Conservation (phyloP, 148 eudicot species). For the Mesembryanthemum crystallinum region DNA sequence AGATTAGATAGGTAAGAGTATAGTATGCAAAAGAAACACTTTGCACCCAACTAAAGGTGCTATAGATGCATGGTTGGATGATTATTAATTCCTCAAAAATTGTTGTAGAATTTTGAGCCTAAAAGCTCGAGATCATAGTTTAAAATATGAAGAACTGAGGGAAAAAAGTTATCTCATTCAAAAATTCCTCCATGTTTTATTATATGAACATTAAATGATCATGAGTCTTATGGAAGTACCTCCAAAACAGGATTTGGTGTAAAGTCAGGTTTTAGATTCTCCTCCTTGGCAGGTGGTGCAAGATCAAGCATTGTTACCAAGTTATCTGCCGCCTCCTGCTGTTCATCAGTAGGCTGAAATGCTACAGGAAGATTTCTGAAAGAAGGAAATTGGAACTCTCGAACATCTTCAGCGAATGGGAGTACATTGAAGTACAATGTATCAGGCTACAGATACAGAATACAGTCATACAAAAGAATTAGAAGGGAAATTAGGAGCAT, state of each 20-base stretch:
- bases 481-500: background rate
- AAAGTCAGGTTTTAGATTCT: slow-evolving; percentile 71
- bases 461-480: slow-evolving; percentile 18
- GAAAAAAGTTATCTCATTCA: background rate
- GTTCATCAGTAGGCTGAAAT: slow-evolving; percentile 73
- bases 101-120: background rate
- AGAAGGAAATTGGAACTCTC: slow-evolving; percentile 96
- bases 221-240: slow-evolving; percentile 40
- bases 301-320: slow-evolving; percentile 87
- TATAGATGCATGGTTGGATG: no score
- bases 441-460: slow-evolving; percentile 66
- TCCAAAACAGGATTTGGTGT: slow-evolving; percentile 94
- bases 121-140: background rate
- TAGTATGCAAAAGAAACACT: no score
- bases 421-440: slow-evolving; percentile 92
- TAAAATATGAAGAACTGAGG: background rate
- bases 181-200: background rate
- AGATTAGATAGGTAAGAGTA: no score
- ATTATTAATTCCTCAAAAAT: no score
- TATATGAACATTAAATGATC: background rate
- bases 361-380: slow-evolving; percentile 70
- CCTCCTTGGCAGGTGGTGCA: slow-evolving; percentile 71
- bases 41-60: no score
- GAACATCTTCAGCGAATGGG: slow-evolving; percentile 93
- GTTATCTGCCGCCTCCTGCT: slow-evolving; percentile 85